phyloP scores from a whole-genome alignment of 257 asterid genomes.

The Penstemon davidsonii region DNA sequence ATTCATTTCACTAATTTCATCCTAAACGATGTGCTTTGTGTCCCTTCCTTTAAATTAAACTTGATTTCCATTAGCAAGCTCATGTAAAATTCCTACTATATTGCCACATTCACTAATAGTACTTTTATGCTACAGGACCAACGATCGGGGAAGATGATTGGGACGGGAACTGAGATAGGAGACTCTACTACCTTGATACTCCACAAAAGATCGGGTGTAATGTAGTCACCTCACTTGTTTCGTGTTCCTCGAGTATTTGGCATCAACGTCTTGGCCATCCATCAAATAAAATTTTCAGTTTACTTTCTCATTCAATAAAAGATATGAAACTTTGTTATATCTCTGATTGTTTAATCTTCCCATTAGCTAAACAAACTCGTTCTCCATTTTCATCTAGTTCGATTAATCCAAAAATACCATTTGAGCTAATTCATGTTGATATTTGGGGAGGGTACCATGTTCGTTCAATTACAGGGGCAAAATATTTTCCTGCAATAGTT shows the following conservation, averaged over 20 bases:
- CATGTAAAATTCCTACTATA: neutral
- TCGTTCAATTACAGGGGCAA: conserved; percentile 18
- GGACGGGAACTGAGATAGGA: conserved; percentile 3
- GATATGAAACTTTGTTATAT: neutral
- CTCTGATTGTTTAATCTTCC: conserved; percentile 6
- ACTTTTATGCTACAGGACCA: conserved; percentile 23
- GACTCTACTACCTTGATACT: neutral
- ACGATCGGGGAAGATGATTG: conserved; percentile 20
- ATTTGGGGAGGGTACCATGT: conserved; percentile 26
- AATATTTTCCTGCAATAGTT: conserved; percentile 24
- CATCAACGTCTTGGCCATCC: conserved; percentile 23
- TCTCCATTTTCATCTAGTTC: neutral
- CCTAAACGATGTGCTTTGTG: neutral
- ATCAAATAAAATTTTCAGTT: conserved; percentile 4
- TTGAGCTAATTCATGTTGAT: conserved; percentile 20
- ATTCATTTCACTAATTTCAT: neutral
- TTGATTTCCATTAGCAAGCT: conserved; percentile 14
- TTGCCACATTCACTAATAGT: neutral
- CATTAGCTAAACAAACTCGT: conserved; percentile 22
- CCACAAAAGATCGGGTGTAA: neutral
- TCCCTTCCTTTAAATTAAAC: neutral
- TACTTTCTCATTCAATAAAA: neutral
- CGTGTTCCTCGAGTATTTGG: conserved; percentile 7
- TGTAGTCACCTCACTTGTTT: neutral
- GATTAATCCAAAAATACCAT: neutral